phyloP scores from a whole-genome alignment of 2,329 filamentous ascomycete genomes.

The Penicillium psychrosexuale region DNA sequence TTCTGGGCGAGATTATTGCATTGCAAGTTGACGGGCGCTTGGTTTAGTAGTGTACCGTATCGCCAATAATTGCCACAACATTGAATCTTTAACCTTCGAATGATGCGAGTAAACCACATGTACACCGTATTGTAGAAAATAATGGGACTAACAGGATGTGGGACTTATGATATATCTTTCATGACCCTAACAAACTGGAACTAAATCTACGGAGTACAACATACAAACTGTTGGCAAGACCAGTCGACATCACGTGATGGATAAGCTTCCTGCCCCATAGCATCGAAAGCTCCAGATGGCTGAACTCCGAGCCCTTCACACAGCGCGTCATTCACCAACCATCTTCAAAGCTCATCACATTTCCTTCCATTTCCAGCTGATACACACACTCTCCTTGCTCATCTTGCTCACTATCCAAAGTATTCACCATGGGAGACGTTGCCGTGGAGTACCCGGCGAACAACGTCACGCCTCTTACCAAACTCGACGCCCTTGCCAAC shows the following conservation, averaged over 20 bases:
- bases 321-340: conserved; percentile 12
- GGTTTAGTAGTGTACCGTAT: not conserved
- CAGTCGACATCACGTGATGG: conserved; percentile 5
- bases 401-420: not conserved
- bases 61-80: conserved; percentile 1
- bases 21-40: not conserved
- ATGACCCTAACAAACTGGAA: not conserved
- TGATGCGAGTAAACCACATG: not conserved
- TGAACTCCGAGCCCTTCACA: conserved; percentile 17
- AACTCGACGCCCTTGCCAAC: conserved; percentile 78
- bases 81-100: not conserved
- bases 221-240: not conserved
- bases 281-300: conserved; percentile 19
- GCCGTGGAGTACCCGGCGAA: conserved; percentile 77
- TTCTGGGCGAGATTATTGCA: not conserved
- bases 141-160: not conserved
- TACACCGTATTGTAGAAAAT: not conserved
- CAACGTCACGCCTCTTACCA: conserved; percentile 74
- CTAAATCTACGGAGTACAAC: not conserved
- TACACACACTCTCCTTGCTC: not conserved
- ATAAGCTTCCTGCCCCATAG: conserved; percentile 7
- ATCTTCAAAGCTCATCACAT: conserved; percentile 1
- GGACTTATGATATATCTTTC: not conserved
- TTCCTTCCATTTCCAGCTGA: not conserved
- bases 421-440: conserved; percentile 72